phyloP scores from a whole-genome alignment of 805 yeast species.

The Candida dajiaensis region DNA sequence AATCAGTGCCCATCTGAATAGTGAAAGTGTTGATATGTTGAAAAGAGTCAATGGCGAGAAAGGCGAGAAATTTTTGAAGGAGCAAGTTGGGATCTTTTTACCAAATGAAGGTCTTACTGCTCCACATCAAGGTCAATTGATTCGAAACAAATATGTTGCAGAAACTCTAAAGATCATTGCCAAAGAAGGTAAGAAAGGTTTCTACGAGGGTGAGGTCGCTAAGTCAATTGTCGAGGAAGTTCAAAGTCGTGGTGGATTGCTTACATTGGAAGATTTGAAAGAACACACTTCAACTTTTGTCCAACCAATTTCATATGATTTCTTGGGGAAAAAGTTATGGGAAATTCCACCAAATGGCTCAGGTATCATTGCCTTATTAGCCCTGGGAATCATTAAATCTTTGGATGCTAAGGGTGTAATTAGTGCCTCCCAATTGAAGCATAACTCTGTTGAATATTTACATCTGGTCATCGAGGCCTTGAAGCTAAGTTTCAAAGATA shows the following conservation, averaged over 20 bases:
- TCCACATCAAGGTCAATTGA: slow-evolving; percentile 55
- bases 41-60: slow-evolving; percentile 27
- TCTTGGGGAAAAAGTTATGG: slow-evolving; percentile 56
- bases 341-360: slow-evolving; percentile 86
- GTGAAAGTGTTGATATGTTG: slow-evolving; percentile 33
- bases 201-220: slow-evolving; percentile 68
- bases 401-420: slow-evolving; percentile 41
- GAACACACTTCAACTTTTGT: slow-evolving; percentile 56
- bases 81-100: slow-evolving; percentile 29
- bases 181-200: slow-evolving; percentile 54
- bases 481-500: slow-evolving; percentile 68
- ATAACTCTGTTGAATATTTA: slow-evolving; percentile 65
- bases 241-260: slow-evolving; percentile 46
- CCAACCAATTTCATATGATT: slow-evolving; percentile 53
- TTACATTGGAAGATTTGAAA: slow-evolving; percentile 50
- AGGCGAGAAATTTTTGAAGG: slow-evolving; percentile 25
- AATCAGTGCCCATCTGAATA: slow-evolving; percentile 50
- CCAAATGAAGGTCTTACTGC: slow-evolving; percentile 33
- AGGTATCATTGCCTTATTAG: slow-evolving; percentile 68
- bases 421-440: slow-evolving; percentile 40
- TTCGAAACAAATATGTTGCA: slow-evolving; percentile 48
- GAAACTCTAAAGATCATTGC: slow-evolving; percentile 47
- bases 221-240: slow-evolving; percentile 54
- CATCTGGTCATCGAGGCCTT: slow-evolving; percentile 67
- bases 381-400: slow-evolving; percentile 59